phyloP scores from a whole-genome alignment of 306 rosid species.

The Castanea mollissima region DNA sequence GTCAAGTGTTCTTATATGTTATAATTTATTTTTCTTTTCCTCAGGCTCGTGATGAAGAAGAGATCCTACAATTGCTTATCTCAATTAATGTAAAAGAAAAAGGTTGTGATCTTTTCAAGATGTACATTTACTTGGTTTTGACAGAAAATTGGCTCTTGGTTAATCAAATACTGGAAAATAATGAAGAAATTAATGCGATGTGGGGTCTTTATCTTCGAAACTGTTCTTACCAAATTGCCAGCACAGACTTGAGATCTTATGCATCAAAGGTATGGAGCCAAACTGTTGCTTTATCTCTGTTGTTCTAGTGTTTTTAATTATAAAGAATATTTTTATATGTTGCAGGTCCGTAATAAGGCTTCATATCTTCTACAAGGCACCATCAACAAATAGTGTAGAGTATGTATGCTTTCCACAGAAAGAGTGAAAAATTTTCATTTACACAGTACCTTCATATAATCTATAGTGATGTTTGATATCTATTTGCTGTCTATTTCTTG shows the following conservation, averaged over 20 bases:
- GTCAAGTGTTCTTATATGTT: not conserved
- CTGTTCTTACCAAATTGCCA: constrained; percentile 71
- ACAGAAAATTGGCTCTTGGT: constrained; percentile 76
- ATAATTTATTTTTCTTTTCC: constrained; percentile 5
- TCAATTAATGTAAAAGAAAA: constrained; percentile 62
- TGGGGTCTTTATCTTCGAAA: constrained; percentile 55
- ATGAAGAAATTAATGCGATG: constrained; percentile 53
- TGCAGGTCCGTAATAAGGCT: constrained; percentile 86
- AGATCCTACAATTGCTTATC: constrained; percentile 50
- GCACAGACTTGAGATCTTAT: constrained; percentile 72
- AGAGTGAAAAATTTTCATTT: not conserved
- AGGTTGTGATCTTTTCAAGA: constrained; percentile 65
- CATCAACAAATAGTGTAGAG: constrained; percentile 19
- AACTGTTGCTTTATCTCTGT: constrained; percentile 14
- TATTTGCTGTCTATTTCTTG: not conserved
- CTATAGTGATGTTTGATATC: not conserved
- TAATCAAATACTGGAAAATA: constrained; percentile 34
- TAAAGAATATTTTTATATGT: not conserved
- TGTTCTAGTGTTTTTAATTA: not conserved
- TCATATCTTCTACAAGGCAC: constrained; percentile 73
- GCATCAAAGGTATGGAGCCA: constrained; percentile 72
- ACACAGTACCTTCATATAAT: not conserved
- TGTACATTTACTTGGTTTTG: constrained; percentile 71
- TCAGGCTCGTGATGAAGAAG: constrained; percentile 61
- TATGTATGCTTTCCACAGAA: not conserved